Percentiles rank a stretch among this genome's conserved stretches.
Evolutionary conservation across 2,329 filamentous ascomycete genomes (phyloP).

Genomic region (Dactylella cylindrospora): DNA sequence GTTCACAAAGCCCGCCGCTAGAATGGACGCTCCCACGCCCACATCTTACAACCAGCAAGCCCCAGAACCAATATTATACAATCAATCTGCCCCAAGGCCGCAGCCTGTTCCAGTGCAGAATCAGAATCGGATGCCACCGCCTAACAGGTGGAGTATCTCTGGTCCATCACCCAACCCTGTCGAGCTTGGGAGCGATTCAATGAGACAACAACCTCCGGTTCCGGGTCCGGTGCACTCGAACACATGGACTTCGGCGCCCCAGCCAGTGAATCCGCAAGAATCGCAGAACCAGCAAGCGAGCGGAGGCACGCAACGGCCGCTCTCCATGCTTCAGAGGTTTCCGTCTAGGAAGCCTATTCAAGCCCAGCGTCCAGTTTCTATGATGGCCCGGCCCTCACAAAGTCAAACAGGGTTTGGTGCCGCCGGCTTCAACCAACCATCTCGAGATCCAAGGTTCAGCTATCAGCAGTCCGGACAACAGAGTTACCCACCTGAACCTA

Average conservation of each 20-base stretch:
- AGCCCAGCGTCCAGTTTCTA: slow-evolving; percentile 32
- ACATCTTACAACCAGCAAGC: slow-evolving; percentile 15
- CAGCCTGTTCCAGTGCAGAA: neutral
- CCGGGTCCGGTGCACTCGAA: slow-evolving; percentile 4
- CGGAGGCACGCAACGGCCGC: slow-evolving; percentile 10
- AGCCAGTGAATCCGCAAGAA: no score
- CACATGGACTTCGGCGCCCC: slow-evolving; percentile 11
- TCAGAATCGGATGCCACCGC: neutral
- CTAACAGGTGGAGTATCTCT: slow-evolving; percentile 8
- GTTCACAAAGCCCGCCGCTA: neutral
- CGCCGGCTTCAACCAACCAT: neutral
- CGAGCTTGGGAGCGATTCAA: slow-evolving; percentile 23
- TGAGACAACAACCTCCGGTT: neutral
- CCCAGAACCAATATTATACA: no score
- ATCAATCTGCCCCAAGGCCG: neutral
- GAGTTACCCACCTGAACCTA: neutral
- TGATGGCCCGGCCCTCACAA: slow-evolving; percentile 21
- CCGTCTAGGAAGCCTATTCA: slow-evolving; percentile 26
- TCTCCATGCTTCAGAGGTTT: slow-evolving; percentile 19
- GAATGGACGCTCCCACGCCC: neutral
- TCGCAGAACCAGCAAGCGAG: neutral
- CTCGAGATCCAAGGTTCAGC: slow-evolving; percentile 1
- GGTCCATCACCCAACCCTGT: slow-evolving; percentile 7
- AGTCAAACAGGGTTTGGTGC: slow-evolving; percentile 1
- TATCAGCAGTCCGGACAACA: slow-evolving; percentile 8